phyloP scores from a whole-genome alignment of 805 yeast genomes.

The Yamadazyma paraphyllophila region DNA sequence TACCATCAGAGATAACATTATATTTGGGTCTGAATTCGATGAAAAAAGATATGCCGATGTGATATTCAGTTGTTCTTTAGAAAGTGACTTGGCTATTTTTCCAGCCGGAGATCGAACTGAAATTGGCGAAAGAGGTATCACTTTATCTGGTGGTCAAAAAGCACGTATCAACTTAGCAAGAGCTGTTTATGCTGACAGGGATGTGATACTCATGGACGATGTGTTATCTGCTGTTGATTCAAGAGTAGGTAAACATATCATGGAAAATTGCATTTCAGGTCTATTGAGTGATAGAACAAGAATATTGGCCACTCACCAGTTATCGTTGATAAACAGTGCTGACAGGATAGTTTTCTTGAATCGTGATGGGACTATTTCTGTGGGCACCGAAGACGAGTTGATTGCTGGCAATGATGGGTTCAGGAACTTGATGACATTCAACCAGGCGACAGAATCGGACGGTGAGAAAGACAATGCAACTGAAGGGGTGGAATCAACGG shows the following conservation, averaged over 20 bases:
- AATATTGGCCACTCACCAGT: conserved; percentile 33
- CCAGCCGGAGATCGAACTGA: conserved; percentile 34
- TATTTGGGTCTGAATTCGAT: conserved; percentile 26
- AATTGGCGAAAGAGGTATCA: conserved; percentile 35
- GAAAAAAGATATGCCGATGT: conserved; percentile 23
- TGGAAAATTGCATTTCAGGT: conserved; percentile 27
- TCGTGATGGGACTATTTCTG: conserved; percentile 27
- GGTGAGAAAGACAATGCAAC: conserved; percentile 18
- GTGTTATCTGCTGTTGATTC: conserved; percentile 37
- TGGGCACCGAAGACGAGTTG: conserved; percentile 26
- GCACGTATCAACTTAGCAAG: conserved; percentile 34
- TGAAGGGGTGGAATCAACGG: conserved; percentile 17
- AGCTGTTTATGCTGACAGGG: conserved; percentile 29
- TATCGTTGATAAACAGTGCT: conserved; percentile 28
- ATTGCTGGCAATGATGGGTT: conserved; percentile 21
- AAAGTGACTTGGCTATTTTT: conserved; percentile 27
- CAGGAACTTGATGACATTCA: conserved; percentile 26
- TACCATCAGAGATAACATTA: conserved; percentile 29
- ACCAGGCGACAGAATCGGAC: conserved; percentile 16
- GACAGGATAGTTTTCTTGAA: conserved; percentile 27
- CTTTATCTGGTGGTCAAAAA: conserved; percentile 36
- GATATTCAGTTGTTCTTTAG: conserved; percentile 26
- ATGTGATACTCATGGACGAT: conserved; percentile 31
- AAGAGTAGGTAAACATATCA: conserved; percentile 31
- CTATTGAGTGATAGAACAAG: conserved; percentile 25